phyloP scores from a whole-genome alignment of 306 rosid genomes.

The Corylus americana region DNA sequence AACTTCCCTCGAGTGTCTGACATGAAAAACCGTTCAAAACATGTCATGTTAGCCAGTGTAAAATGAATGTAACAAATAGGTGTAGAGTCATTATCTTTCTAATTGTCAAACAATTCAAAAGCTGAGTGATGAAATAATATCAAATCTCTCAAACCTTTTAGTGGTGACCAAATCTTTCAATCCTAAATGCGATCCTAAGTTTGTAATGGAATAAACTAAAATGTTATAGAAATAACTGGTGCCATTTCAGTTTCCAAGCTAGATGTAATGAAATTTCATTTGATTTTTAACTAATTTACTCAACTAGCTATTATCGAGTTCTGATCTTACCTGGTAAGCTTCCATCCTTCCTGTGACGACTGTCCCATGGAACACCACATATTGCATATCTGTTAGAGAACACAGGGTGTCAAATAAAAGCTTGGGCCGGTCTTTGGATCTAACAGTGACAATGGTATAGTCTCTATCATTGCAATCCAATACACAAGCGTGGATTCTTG shows the following conservation, averaged over 20 bases:
- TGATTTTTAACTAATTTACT: neutral
- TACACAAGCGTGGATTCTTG: slow-evolving; percentile 66
- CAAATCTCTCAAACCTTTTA: no score
- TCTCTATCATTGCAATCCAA: slow-evolving; percentile 78
- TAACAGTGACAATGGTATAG: slow-evolving; percentile 72
- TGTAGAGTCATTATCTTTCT: neutral
- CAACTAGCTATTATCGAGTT: neutral
- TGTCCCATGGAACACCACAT: slow-evolving; percentile 90
- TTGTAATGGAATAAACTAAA: neutral
- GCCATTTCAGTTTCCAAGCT: neutral
- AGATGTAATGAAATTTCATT: neutral
- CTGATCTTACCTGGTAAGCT: slow-evolving; percentile 71
- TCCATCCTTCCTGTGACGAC: slow-evolving; percentile 63
- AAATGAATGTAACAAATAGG: no score
- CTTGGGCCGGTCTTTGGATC: slow-evolving; percentile 84
- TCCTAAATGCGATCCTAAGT: neutral
- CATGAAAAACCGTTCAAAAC: no score
- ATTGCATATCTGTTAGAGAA: slow-evolving; percentile 94
- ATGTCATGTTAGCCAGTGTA: no score
- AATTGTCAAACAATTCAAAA: neutral
- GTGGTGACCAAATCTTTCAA: neutral
- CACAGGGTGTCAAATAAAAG: slow-evolving; percentile 86
- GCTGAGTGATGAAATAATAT: neutral
- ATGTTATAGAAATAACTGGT: neutral
- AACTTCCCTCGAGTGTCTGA: no score